Evolutionary conservation across 1,139 yeast genomes (phyloP).

Genomic region (Yamadazyma jaroonii): DNA sequence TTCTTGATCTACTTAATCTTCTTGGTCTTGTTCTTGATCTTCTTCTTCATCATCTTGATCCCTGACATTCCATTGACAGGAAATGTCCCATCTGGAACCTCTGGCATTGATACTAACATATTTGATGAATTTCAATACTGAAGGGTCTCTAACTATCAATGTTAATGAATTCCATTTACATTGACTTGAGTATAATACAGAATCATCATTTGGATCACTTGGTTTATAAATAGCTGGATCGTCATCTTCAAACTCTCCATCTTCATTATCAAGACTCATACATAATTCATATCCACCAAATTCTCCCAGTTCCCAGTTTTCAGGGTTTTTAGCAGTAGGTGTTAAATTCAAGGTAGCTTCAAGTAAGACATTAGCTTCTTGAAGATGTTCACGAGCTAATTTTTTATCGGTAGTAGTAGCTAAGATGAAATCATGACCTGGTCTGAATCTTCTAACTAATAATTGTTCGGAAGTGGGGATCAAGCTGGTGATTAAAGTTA

Average conservation of each 20-base stretch:
- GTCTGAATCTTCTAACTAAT: constrained; percentile 82
- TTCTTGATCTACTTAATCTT: background rate
- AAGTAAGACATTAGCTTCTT: constrained; percentile 49
- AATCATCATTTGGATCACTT: constrained; percentile 64
- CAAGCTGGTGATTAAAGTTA: constrained; percentile 61
- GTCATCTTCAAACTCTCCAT: constrained; percentile 47
- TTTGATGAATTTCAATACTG: constrained; percentile 85
- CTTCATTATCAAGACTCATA: constrained; percentile 59
- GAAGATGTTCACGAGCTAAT: constrained; percentile 31
- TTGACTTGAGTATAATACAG: constrained; percentile 75
- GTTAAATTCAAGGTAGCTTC: constrained; percentile 78
- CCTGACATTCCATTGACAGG: constrained; percentile 75
- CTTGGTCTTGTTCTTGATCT: constrained; percentile 4
- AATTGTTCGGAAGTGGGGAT: constrained; percentile 65
- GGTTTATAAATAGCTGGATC: constrained; percentile 59
- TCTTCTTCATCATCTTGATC: constrained; percentile 11
- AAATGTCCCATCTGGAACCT: constrained; percentile 92
- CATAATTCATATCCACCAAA: constrained; percentile 92
- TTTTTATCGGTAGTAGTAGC: constrained; percentile 72
- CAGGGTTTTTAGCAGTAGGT: constrained; percentile 52
- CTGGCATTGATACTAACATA: constrained; percentile 86
- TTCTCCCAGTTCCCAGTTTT: constrained; percentile 84
- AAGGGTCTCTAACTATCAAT: constrained; percentile 77
- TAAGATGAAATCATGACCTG: constrained; percentile 89
- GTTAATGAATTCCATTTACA: constrained; percentile 83